Evolutionary conservation across 306 rosid species (phyloP), one percentile per base, ranked within the genome.

Genomic region (Lablab purpureus): DNA sequence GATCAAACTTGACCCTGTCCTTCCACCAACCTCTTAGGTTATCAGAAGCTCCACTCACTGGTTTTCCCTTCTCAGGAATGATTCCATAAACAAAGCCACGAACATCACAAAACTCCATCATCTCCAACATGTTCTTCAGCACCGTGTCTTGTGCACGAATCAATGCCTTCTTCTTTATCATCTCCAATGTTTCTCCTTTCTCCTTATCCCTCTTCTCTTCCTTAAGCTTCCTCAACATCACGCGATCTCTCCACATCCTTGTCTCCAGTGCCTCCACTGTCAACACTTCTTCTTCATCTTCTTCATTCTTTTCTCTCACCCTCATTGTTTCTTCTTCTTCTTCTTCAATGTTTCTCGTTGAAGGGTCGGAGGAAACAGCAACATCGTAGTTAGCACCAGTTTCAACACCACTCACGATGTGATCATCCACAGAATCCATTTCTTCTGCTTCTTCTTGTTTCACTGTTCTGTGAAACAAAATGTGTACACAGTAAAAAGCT

Each of bases 1-100:
- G 87, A 25, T 91, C 91, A 36, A 93, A 93, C 67, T 81, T 76
- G 0, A 93, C 94, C 18, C 65, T 84, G 1, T 93, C 98, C 49
- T 93, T 93, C 98, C 98, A 93, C 98, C 98, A 93, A 0, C 79
- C 97, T 15, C 94, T 89, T 9, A 93, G 89, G 45, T 88, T 93
- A n/a, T 93, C 98, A 1, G 98, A 93, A 0, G 94, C 86, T 0
- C 97, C 98, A 13, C 81, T 87, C 1, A 89, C 65, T 1, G 97
- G 94, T 51, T 89, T 93, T 0, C 97, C 97, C 11, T 87, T 87
- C 6, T 81, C 82, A 1, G 97, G 98, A 37, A 93, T 80, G 15
- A 93, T 89, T 32, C 98, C 98, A 74, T 93, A 93, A 4, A 93
- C 92, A 49, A 93, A 93, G 0, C 97, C 98, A 2, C 80, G 88